Conservation (phyloP, 2,329 filamentous ascomycete genomes). For the Verticillium zaregamsianum region DNA sequence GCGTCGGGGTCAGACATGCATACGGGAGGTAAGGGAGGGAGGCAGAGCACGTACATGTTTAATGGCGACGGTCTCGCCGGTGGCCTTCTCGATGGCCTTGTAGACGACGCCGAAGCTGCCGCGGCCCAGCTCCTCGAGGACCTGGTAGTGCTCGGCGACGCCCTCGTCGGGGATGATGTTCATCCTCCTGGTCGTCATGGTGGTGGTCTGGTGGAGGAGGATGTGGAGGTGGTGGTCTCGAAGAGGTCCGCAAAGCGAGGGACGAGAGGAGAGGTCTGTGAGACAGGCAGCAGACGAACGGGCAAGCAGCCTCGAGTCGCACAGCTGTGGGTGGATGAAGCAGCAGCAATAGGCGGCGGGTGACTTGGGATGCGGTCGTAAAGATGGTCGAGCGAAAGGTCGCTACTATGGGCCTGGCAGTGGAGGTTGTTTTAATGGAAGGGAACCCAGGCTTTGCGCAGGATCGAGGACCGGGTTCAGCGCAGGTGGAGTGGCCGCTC, state of each 20-base stretch:
- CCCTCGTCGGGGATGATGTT: constrained; percentile 42
- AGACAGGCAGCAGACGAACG: constrained; percentile 2
- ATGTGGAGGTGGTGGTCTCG: background rate
- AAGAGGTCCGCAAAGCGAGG: constrained; percentile 5
- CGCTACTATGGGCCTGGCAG: constrained; percentile 10
- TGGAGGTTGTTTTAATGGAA: constrained; percentile 8
- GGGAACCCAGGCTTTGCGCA: background rate
- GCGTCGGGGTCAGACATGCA: background rate
- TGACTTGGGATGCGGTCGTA: background rate
- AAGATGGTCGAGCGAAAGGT: constrained; percentile 4
- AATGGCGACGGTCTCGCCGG: constrained; percentile 91
- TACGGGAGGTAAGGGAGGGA: background rate
- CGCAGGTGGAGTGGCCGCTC: constrained; percentile 1
- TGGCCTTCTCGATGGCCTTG: constrained; percentile 88
- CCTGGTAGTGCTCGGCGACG: constrained; percentile 85
- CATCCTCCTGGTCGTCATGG: constrained; percentile 36
- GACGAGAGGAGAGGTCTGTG: constrained; percentile 6
- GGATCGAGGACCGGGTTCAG: background rate
- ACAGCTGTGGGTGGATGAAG: background rate
- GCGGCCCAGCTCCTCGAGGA: constrained; percentile 92
- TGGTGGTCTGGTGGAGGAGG: constrained; percentile 2
- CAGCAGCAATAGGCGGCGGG: background rate
- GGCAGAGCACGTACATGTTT: constrained; percentile 71
- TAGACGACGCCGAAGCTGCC: constrained; percentile 97
- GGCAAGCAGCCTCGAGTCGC: background rate